Conservation (phyloP, 2,329 filamentous ascomycete species). For the Colletotrichum aenigma region DNA sequence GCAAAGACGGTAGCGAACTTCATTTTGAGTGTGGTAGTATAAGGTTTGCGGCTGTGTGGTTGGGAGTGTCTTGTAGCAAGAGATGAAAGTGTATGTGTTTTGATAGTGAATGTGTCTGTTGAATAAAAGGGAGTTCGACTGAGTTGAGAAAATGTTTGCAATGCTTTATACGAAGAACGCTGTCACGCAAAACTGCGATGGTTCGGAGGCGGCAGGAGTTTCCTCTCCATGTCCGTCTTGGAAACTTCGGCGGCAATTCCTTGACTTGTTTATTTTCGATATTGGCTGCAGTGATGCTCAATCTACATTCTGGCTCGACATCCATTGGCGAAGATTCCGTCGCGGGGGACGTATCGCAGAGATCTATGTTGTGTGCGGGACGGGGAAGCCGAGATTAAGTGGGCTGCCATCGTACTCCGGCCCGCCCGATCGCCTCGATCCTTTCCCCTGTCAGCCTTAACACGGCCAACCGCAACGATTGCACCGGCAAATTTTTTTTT, state of each 20-base stretch:
- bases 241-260: neutral
- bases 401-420: neutral
- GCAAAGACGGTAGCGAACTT: neutral
- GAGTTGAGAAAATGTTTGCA: neutral
- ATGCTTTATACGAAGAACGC: neutral
- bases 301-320: neutral
- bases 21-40: fast-evolving
- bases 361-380: neutral
- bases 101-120: neutral
- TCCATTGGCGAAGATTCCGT: neutral
- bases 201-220: neutral
- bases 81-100: fast-evolving
- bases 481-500: neutral
- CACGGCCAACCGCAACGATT: neutral
- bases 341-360: neutral
- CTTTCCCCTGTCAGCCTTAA: neutral
- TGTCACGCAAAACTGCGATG: neutral
- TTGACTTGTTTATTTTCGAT: neutral
- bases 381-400: neutral
- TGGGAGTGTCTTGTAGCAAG: neutral
- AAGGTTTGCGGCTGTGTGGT: neutral
- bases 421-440: neutral
- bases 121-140: neutral
- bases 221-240: neutral
- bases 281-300: neutral